Evolutionary conservation across 257 asterid species (phyloP), one percentile per base, ranked within the genome.

Genomic region (Fraxinus americana): DNA sequence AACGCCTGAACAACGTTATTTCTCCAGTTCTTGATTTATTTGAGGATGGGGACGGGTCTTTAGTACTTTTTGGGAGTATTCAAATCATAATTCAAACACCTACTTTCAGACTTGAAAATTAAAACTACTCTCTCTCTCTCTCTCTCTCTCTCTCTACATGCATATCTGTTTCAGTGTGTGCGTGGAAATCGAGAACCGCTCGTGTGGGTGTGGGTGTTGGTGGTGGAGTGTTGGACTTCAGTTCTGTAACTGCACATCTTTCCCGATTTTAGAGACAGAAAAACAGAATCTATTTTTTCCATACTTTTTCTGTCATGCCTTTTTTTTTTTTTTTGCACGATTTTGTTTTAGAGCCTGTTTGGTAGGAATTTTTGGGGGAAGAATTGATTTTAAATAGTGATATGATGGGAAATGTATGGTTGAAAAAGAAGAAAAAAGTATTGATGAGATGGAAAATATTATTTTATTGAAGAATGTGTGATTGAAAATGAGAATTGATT

Each of bases 171-270:
- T 10, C 1, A 9, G 77, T 30, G 87, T 71, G 85, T 86, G 89
- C 89, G 81, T 88, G 92, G 83, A 81, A 79, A 84, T 81, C 89
- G 92, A 84, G 90, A 86, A 86, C 90, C 92, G 87, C 87, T 84
- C 92, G 92, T 88, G 92, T 84, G 92, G 85, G 89, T 35, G 38
- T 35, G 38, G 38, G 38, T 84, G 32, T 76, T 77, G 88, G 86
- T 83, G 88, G 88, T 0, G 27, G 9, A 8, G 27, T 77, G 84
- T 82, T 84, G 87, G 83, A 79, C 86, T 83, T 25, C 86, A 84
- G 86, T 34, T 77, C 39, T 82, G 89, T 85, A 85, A 87, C 88
- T 85, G 79, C 83, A 48, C 50, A 30, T 57, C 45, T 66, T 66
- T 35, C 84, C 74, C 86, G 83, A 71, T 81, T 81, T 77, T 79